These are phyloP conservation scores for Cocos nucifera DNA, from an alignment of 176 grass and related monocot genomes.

Conservation along the genomic window DNA sequence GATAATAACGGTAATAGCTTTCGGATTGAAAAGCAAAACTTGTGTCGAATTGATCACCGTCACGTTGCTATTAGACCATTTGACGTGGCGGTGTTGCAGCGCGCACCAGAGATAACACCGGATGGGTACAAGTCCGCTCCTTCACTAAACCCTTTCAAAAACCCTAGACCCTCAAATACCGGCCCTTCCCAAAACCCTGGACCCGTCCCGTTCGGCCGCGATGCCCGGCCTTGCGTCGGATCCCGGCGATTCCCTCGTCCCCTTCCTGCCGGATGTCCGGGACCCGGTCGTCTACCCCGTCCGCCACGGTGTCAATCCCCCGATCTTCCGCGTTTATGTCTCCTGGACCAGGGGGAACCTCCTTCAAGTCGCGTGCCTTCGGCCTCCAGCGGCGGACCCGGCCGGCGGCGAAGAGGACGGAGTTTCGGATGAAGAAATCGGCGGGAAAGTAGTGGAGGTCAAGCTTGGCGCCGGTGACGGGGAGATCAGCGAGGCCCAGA, in stretches of 20 bases:
- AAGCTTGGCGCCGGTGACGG: constrained; percentile 44
- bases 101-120: too few relatives aligned
- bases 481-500: constrained; percentile 50
- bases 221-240: constrained; percentile 72
- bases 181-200: constrained; percentile 45
- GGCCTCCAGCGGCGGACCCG: constrained; percentile 8
- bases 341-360: constrained; percentile 82
- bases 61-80: too few relatives aligned
- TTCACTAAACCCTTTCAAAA: constrained; percentile 15
- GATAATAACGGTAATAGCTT: too few relatives aligned
- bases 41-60: too few relatives aligned
- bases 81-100: too few relatives aligned
- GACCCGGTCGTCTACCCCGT: constrained; percentile 43
- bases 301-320: constrained; percentile 48
- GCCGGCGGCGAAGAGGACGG: not conserved
- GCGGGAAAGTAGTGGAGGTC: constrained; percentile 71
- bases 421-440: constrained; percentile 22
- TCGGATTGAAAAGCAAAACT: too few relatives aligned
- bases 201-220: constrained; percentile 9
- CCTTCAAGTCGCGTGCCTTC: constrained; percentile 77
- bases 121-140: too few relatives aligned
- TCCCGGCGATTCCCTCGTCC: constrained; percentile 40
- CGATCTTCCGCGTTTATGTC: constrained; percentile 65
- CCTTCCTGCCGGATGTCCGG: constrained; percentile 39
- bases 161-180: constrained; percentile 22